phyloP scores from a whole-genome alignment of 2,329 filamentous ascomycete species.

The Aspergillus udagawae region DNA sequence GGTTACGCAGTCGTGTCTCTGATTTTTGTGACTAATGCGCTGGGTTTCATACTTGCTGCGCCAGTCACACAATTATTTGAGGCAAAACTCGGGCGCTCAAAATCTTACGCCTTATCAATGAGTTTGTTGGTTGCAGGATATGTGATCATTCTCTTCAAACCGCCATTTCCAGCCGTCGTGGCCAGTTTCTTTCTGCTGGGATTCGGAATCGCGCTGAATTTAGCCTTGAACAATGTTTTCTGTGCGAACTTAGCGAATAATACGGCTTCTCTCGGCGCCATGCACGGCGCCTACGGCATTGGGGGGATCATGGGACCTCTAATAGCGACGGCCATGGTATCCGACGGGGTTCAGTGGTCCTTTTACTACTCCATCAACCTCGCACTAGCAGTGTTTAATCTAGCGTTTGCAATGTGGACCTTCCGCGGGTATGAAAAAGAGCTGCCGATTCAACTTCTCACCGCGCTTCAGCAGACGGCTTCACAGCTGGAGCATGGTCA shows the following conservation, averaged over 20 bases:
- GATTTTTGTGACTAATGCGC: conserved; percentile 74
- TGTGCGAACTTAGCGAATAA: conserved; percentile 51
- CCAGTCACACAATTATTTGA: conserved; percentile 64
- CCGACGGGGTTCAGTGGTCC: conserved; percentile 60
- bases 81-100: conserved; percentile 60
- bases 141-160: conserved; percentile 60
- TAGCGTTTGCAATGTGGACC: conserved; percentile 59
- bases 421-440: conserved; percentile 70
- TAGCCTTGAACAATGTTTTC: conserved; percentile 56
- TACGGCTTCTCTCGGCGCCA: conserved; percentile 45
- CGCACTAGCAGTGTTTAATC: conserved; percentile 53
- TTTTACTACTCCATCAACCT: conserved; percentile 69
- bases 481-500: conserved; percentile 34
- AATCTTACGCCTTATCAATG: conserved; percentile 56
- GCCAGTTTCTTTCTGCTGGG: conserved; percentile 65
- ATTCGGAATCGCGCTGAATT: conserved; percentile 47
- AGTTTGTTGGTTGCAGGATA: conserved; percentile 60
- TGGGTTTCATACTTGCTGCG: conserved; percentile 72
- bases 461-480: conserved; percentile 41
- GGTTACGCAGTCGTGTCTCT: conserved; percentile 75
- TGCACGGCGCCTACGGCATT: conserved; percentile 48
- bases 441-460: conserved; percentile 39
- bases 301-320: conserved; percentile 65
- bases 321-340: conserved; percentile 69
- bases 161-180: conserved; percentile 67